Conservation (phyloP, 108 stramenopile species). For the Phaeodactylum tricornutum region DNA sequence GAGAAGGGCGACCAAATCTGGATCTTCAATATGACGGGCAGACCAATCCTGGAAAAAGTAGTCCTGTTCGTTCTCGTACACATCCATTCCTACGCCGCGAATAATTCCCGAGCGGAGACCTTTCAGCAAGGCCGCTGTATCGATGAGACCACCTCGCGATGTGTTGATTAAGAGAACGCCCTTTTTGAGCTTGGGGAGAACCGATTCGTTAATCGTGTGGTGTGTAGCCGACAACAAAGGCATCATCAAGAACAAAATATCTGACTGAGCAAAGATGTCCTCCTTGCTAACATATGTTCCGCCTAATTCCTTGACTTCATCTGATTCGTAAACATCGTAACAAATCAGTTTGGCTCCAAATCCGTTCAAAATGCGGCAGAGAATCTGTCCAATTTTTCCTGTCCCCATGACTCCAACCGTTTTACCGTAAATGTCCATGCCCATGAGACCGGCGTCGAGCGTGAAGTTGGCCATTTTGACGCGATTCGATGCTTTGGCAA, state of each 20-base stretch:
- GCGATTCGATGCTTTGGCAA: slow-evolving; percentile 38
- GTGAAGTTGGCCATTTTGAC: slow-evolving; percentile 69
- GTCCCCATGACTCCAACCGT: slow-evolving; percentile 50
- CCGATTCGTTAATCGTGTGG: slow-evolving; percentile 43
- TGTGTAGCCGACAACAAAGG: slow-evolving; percentile 48
- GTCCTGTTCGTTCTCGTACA: slow-evolving; percentile 66
- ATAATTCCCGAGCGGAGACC: slow-evolving; percentile 52
- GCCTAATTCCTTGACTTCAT: slow-evolving; percentile 49
- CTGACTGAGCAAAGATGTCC: slow-evolving; percentile 50
- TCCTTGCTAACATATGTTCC: slow-evolving; percentile 68
- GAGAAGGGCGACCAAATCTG: slow-evolving; percentile 32
- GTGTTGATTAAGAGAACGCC: slow-evolving; percentile 66
- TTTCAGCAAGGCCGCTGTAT: slow-evolving; percentile 47
- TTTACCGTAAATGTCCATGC: slow-evolving; percentile 71
- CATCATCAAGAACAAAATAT: slow-evolving; percentile 68
- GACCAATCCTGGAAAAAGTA: slow-evolving; percentile 80
- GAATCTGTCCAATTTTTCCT: slow-evolving; percentile 61
- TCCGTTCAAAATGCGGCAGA: slow-evolving; percentile 60
- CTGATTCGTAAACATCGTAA: slow-evolving; percentile 56
- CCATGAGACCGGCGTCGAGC: slow-evolving; percentile 63
- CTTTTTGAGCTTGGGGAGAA: slow-evolving; percentile 39
- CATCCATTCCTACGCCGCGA: slow-evolving; percentile 54
- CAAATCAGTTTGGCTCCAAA: slow-evolving; percentile 63
- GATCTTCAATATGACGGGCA: slow-evolving; percentile 38
- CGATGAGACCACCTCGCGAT: slow-evolving; percentile 65